These are phyloP conservation scores for Gossypium lobatum DNA, from an alignment of 441 rosid species.

Conservation along the genomic window DNA sequence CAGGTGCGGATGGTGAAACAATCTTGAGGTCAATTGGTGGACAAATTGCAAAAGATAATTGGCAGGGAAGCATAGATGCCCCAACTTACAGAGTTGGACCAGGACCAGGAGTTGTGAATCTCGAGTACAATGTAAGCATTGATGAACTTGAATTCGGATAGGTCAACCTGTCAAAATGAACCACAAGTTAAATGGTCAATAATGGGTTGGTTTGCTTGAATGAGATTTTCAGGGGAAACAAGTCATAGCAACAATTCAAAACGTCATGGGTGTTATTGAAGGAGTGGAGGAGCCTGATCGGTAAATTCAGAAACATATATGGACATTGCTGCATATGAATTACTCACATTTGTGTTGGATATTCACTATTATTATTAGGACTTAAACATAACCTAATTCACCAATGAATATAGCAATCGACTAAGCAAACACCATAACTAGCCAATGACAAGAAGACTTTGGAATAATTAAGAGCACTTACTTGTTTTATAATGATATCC, in stretches of 20 bases:
- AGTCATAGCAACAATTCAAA: slow-evolving; percentile 56
- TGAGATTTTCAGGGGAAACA: slow-evolving; percentile 51
- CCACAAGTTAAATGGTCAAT: background rate
- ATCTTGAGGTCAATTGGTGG: slow-evolving; percentile 56
- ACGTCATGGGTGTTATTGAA: slow-evolving; percentile 69
- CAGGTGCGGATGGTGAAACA: slow-evolving; percentile 60
- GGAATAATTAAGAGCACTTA: background rate
- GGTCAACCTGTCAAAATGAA: background rate
- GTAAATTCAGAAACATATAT: slow-evolving; percentile 27
- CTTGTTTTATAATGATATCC: background rate
- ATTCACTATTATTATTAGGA: background rate
- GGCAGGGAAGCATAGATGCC: slow-evolving; percentile 64
- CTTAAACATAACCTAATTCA: background rate
- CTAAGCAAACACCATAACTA: background rate
- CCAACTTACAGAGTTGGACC: slow-evolving; percentile 62
- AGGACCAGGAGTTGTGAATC: slow-evolving; percentile 64
- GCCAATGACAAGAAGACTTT: slow-evolving; percentile 13
- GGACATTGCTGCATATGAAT: background rate
- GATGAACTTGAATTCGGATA: background rate
- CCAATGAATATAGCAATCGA: background rate
- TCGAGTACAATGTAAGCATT: slow-evolving; percentile 51
- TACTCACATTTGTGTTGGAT: background rate
- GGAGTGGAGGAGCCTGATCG: slow-evolving; percentile 83
- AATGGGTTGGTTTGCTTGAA: slow-evolving; percentile 1
- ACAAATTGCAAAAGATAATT: slow-evolving; percentile 40